Evolutionary conservation across 495 filamentous ascomycete genomes (phyloP).

Genomic region (Arthonia radiata): DNA sequence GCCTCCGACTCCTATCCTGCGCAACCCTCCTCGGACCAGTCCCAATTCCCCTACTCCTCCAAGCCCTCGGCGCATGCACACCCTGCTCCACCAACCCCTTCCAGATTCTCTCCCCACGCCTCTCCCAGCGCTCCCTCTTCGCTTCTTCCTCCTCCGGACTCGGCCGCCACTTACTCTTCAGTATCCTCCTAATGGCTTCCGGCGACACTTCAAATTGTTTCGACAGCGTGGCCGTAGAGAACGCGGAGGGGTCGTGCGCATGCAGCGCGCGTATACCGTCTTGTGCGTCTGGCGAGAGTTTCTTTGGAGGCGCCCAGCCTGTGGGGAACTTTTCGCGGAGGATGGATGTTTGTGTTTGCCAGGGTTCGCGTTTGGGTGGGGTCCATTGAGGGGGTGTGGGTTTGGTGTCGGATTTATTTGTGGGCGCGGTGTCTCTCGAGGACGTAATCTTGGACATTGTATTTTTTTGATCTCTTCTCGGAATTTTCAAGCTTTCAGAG

Average conservation of each 20-base stretch:
- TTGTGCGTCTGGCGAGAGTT: constrained; percentile 71
- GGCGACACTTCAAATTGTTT: constrained; percentile 60
- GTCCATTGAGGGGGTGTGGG: too few species aligned
- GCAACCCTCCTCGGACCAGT: background rate
- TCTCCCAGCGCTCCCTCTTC: constrained; percentile 49
- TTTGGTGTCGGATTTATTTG: too few species aligned
- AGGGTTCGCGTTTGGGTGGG: constrained; percentile 27
- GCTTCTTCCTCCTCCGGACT: constrained; percentile 31
- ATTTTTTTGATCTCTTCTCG: too few species aligned
- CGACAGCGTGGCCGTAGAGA: constrained; percentile 50
- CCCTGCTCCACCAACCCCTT: constrained; percentile 41
- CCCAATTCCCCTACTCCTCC: constrained; percentile 43
- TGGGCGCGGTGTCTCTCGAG: too few species aligned
- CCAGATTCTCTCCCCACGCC: constrained; percentile 58
- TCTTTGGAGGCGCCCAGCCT: constrained; percentile 61
- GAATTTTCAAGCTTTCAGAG: too few species aligned
- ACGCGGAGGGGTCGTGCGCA: constrained; percentile 42
- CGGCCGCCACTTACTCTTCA: constrained; percentile 65
- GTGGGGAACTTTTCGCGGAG: constrained; percentile 44
- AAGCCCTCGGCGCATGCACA: constrained; percentile 37
- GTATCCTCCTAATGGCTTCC: constrained; percentile 65
- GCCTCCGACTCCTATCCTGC: too few species aligned
- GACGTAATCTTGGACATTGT: too few species aligned
- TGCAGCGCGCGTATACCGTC: constrained; percentile 67
- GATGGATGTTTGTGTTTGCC: constrained; percentile 47